Evolutionary conservation across 2,329 filamentous ascomycete species (phyloP), one percentile per base, ranked within the genome.

Genomic region (Fusarium sp.): DNA sequence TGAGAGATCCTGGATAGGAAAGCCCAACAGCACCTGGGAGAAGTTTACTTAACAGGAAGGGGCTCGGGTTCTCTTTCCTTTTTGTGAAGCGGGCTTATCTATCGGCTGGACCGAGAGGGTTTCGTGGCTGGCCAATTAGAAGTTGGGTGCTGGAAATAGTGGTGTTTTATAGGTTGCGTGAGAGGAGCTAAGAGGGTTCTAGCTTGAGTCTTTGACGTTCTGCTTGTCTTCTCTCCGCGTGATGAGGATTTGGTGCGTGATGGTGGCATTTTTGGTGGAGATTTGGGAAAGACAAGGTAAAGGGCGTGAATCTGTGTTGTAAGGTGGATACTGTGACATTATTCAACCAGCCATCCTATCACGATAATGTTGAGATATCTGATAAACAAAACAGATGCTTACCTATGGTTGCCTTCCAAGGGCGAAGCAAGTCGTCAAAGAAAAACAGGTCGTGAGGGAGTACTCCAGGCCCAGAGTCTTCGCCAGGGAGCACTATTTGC

Each of bases 61-160:
- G 54, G 44, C 41, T 70, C 67, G 67, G 66, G 63, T 23, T 68
- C 23, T 26, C 66, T 18, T 69, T 52, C 67, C 58, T 35, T 12
- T 48, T 52, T 60, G 15, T 8, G 23, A 39, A 10, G 9, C 8
- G 10, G 28, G 28, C 53, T 68, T 69, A 70, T 69, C 63, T 43
- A 33, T 42, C 35, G 21, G 46, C n/a, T n/a, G n/a, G 21, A 42
- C 60, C 60, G 55, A 54, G 47, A 38, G 55, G 35, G 52, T 57
- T 50, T 63, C 15, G 18, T 21, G 21, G 3, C 35, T 28, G 12
- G 21, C 66, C 49, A 69, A 69, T 62, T 10, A n/a, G n/a, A 37
- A 3, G 12, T 3, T 23, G 7, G 1, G 5, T 2, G 4, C 9
- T 33, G 3, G 21, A 64, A 50, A 38, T 52, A 10, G 21, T 15